phyloP scores from a whole-genome alignment of 2,329 filamentous ascomycete species.

The Pseudogymnoascus sp. region DNA sequence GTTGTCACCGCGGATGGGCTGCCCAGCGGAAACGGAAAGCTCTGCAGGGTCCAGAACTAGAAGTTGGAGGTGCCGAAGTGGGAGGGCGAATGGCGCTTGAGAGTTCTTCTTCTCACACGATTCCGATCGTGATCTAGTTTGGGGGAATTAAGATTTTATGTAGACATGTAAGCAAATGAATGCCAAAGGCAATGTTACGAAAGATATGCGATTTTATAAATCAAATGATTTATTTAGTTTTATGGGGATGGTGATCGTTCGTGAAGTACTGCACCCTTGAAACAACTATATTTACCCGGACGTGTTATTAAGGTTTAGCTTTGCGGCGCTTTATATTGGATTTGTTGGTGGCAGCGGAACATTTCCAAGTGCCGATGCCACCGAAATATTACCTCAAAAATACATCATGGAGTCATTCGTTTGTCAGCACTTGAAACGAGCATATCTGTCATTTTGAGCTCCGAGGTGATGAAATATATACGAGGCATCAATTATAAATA shows the following conservation, averaged over 20 bases:
- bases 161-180: neutral
- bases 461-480: neutral
- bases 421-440: neutral
- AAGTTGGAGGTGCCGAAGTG: neutral
- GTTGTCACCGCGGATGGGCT: constrained; percentile 14
- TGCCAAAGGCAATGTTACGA: neutral
- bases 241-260: neutral
- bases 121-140: neutral
- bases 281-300: neutral
- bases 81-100: neutral
- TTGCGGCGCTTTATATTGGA: neutral
- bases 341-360: neutral
- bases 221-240: neutral
- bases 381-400: neutral
- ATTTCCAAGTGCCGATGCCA: neutral
- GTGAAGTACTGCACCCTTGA: neutral
- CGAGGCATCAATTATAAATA: neutral
- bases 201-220: neutral
- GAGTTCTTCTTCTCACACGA: neutral
- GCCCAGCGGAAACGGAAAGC: constrained; percentile 15
- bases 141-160: constrained; percentile 1
- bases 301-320: neutral
- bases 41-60: constrained; percentile 13
- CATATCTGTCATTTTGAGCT: neutral
- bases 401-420: neutral